phyloP scores from a whole-genome alignment of 1,284 basidiomycete species.

The Calocybe gambosa region DNA sequence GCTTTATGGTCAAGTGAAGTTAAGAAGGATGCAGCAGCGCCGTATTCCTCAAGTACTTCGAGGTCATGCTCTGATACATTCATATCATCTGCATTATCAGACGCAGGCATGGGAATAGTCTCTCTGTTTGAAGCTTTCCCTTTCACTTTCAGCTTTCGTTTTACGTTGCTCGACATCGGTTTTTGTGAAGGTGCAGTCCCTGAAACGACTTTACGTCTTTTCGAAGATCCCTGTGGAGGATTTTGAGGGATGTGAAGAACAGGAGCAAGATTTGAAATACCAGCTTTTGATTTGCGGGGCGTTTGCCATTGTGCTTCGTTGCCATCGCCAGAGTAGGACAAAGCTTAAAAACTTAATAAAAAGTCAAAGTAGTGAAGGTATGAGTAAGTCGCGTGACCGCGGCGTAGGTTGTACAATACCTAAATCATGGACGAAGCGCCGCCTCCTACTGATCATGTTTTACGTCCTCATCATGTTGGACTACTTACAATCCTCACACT shows the following conservation, averaged over 20 bases:
- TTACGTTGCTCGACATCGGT: conserved; percentile 22
- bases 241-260: background rate
- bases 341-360: background rate
- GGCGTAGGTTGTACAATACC: background rate
- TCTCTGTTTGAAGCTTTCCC: conserved; percentile 53
- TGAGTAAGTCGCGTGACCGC: background rate
- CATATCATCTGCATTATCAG: conserved; percentile 37
- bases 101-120: conserved; percentile 57
- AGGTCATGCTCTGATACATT: conserved; percentile 61
- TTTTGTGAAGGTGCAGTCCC: conserved; percentile 13
- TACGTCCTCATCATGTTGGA: conserved; percentile 69
- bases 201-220: conserved; percentile 40
- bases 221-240: conserved; percentile 26
- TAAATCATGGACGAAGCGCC: conserved; percentile 31
- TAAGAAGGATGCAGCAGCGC: conserved; percentile 53
- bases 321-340: conserved; percentile 17
- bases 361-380: too few relatives aligned
- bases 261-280: conserved; percentile 20
- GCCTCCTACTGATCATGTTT: conserved; percentile 54
- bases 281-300: conserved; percentile 27
- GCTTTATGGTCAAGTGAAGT: conserved; percentile 58
- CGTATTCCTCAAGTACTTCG: conserved; percentile 53
- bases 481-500: conserved; percentile 56
- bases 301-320: conserved; percentile 26
- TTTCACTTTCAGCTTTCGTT: conserved; percentile 42